Conservation (phyloP, 179 eudicot genomes). For the Camellia oleifera region DNA sequence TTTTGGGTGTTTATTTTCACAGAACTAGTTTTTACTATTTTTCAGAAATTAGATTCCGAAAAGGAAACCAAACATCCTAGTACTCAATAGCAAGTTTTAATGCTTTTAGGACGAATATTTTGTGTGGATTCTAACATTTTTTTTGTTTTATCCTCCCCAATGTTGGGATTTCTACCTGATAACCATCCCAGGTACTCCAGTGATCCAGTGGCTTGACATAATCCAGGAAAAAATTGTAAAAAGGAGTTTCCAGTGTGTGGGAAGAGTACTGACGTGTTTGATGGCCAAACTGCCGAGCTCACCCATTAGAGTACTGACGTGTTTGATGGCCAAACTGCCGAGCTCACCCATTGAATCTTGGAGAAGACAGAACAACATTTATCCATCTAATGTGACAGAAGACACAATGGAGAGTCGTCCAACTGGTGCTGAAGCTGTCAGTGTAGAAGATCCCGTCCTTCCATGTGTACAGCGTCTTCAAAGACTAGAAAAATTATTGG, state of each 20-base stretch:
- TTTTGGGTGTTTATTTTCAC: not conserved
- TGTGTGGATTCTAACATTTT: not conserved
- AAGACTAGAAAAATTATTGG: conserved; percentile 46
- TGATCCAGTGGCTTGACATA: conserved; percentile 21
- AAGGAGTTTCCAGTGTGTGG: conserved; percentile 22
- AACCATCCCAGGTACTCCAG: conserved; percentile 22
- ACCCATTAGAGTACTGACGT: too few species aligned
- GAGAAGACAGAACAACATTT: conserved; percentile 35
- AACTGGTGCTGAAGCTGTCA: conserved; percentile 29
- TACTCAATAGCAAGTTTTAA: not conserved
- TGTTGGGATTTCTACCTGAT: not conserved
- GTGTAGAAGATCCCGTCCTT: conserved; percentile 23
- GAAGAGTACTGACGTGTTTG: conserved; percentile 32
- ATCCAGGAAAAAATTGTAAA: conserved; percentile 35
- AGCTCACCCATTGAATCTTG: too few species aligned
- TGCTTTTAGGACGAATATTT: not conserved
- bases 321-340: too few species aligned
- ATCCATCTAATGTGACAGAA: conserved; percentile 40
- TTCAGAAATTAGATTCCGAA: too few species aligned
- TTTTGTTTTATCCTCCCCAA: not conserved
- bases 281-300: conserved; percentile 32
- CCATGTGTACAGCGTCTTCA: conserved; percentile 65
- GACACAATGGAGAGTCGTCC: conserved; percentile 20
- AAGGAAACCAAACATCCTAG: not conserved
- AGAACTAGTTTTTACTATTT: not conserved